Conservation (phyloP, 805 yeast species). For the Candida qinlingensis region DNA sequence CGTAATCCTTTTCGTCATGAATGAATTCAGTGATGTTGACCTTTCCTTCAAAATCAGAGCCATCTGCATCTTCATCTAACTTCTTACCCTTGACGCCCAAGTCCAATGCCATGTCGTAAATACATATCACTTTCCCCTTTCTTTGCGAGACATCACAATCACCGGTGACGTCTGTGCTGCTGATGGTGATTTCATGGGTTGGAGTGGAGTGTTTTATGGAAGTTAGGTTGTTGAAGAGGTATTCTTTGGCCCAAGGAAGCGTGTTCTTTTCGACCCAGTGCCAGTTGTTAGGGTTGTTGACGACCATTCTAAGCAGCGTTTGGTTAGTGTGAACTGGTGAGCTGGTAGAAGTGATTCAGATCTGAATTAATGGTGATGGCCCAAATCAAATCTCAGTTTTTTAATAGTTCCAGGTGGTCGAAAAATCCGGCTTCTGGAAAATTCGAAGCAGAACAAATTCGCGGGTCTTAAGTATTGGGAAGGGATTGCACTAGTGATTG, state of each 20-base stretch:
- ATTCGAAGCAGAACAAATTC: too few relatives aligned
- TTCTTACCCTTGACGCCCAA: slow-evolving; percentile 40
- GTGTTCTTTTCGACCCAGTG: slow-evolving; percentile 72
- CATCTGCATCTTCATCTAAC: neutral
- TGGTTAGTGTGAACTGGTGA: too few relatives aligned
- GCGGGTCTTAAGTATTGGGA: too few relatives aligned
- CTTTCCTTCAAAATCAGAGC: slow-evolving; percentile 35
- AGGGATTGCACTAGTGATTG: too few relatives aligned
- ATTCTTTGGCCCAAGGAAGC: slow-evolving; percentile 55
- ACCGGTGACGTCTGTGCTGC: slow-evolving; percentile 46
- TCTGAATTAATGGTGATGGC: too few relatives aligned
- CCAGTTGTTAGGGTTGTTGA: slow-evolving; percentile 71
- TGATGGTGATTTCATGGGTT: slow-evolving; percentile 28
- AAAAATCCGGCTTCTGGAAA: too few relatives aligned
- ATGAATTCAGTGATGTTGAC: slow-evolving; percentile 60
- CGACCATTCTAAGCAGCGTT: slow-evolving; percentile 41
- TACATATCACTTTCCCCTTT: slow-evolving; percentile 74
- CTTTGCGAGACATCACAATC: slow-evolving; percentile 83
- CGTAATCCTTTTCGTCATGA: slow-evolving; percentile 72
- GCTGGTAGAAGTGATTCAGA: too few relatives aligned
- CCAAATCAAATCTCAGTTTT: too few relatives aligned
- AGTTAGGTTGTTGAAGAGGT: slow-evolving; percentile 37
- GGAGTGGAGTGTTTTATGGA: slow-evolving; percentile 20
- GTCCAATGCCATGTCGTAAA: slow-evolving; percentile 58
- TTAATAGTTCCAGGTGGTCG: too few relatives aligned